Percentiles rank a stretch among this genome's conserved stretches.
phyloP scores from a whole-genome alignment of 495 filamentous ascomycete genomes.

The Annulohypoxylon moriforme region DNA sequence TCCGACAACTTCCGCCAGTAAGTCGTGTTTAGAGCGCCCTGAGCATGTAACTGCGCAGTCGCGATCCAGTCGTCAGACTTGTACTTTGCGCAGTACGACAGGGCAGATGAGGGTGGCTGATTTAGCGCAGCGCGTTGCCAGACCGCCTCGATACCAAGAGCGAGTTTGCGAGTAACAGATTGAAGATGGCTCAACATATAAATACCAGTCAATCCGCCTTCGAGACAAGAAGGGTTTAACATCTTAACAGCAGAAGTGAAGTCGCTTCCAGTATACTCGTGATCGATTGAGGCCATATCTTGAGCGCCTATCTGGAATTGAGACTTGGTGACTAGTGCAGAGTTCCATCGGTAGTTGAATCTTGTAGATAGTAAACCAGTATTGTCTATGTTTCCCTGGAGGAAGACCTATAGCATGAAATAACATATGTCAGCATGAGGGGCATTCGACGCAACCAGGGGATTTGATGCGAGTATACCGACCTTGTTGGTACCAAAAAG shows the following conservation, averaged over 20 bases:
- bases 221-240: constrained; percentile 91
- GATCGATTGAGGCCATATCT: constrained; percentile 88
- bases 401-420: constrained; percentile 75
- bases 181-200: constrained; percentile 96
- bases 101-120: constrained; percentile 81
- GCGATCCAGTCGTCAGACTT: constrained; percentile 91
- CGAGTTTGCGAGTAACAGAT: constrained; percentile 85
- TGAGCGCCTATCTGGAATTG: constrained; percentile 79
- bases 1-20: constrained; percentile 97
- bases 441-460: background rate
- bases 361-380: constrained; percentile 83
- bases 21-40: constrained; percentile 86
- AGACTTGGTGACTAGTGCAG: constrained; percentile 81
- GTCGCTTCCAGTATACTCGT: constrained; percentile 92
- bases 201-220: constrained; percentile 93
- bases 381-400: constrained; percentile 95
- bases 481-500: constrained; percentile 94
- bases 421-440: constrained; percentile 13
- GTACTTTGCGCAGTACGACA: constrained; percentile 92
- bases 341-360: constrained; percentile 89
- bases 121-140: constrained; percentile 87
- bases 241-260: constrained; percentile 92
- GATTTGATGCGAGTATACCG: constrained; percentile 49
- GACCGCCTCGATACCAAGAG: constrained; percentile 90
- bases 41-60: constrained; percentile 82